Base-by-base conservation (phyloP, 345 rosid species). In the Lepidium sativum region DNA sequence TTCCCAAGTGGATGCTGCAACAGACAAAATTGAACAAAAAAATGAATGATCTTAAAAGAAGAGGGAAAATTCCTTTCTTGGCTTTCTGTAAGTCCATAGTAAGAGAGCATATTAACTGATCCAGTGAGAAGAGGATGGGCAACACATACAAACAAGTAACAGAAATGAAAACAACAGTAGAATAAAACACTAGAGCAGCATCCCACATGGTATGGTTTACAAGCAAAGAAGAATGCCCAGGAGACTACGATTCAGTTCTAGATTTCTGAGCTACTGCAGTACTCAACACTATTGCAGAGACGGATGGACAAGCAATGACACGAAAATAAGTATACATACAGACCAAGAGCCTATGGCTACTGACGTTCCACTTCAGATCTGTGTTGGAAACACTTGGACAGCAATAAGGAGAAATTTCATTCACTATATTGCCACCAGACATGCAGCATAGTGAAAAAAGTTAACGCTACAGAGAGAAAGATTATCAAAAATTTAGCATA, bases 1-100 rank as follows among this genome's bases (percentile, higher is more conserved):
- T 86, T 94, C 99, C 99, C 99, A 94, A 63, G 86, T 81, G 43
- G 95, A 90, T 63, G 99, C 99, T 94, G 70, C 63, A 78, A 75
- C 77, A 9, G 60, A 68, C 54, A 63, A 65, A 31, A 61, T 52
- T 10, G 3, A 35, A 44, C 29, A 18, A 11, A 69, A 45, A 73
- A 38, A 66, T 48, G 40, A 45, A 43, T 53, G 25, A 40, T 73
- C 39, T 38, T 38, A 38, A 33, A 73, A 15, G 50, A 9, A 38
- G 17, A 47, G 7, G 15, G 12, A 13, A 47, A 18, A 7, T 63
- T 18, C 6, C 16, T n/a, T 42, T 3, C 11, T 45, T 31, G 29
- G 63, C 25, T 20, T 15, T 49, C n/a, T 57, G 15, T 44, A 35
- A 23, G 47, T 53, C 68, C 23, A 66, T n/a, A 37, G 40, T 57